Evolutionary conservation across 2,329 filamentous ascomycete species (phyloP), one percentile per base, ranked within the genome.

Genomic region (Calonectria hongkongensis): DNA sequence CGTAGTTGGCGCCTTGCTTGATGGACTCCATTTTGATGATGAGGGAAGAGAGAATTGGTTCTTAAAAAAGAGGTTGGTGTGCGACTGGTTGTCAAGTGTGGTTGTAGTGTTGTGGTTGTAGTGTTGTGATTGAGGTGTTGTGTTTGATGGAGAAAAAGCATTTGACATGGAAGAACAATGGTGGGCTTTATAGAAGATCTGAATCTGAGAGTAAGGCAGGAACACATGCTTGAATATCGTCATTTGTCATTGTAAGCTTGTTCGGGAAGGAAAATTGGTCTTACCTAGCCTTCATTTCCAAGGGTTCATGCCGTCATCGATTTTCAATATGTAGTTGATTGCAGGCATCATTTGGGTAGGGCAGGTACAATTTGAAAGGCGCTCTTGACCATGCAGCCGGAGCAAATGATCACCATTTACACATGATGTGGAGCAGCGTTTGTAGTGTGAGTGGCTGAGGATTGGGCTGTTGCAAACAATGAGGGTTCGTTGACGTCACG

Each of bases 1-100:
- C 90, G 89, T 90, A 92, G 89, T 92, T 93, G 86, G 86, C 91
- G 81, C 88, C 89, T 86, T 92, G 90, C 87, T 88, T 88, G 82
- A 89, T 74, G 75, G 87, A 85, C 68, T 89, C 88, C 88, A 89
- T 89, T 83, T 71, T 86, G 84, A 79, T 76, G 73, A 79, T 76
- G 73, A 18, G 58, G 58, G 48, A 43, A 68, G 69, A 68, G 36
- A 50, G 25, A 41, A 28, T 33, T 41, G 15, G 8, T 10, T 39
- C 50, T 21, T 66, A 25, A 21, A 18, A 43, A n/a, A 45, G 21
- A 6, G 8, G 39, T 13, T 63, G 39, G 30, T 63, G 25, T 15
- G 15, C 36, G 66, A 41, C 72, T 67, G 25, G 8, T 66, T 56
- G 60, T 21, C 21, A 39, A 39, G 45, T 33, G 25, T 50, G 15